Conservation (phyloP, 176 grass and related monocot genomes). For the Oryza longistaminata region DNA sequence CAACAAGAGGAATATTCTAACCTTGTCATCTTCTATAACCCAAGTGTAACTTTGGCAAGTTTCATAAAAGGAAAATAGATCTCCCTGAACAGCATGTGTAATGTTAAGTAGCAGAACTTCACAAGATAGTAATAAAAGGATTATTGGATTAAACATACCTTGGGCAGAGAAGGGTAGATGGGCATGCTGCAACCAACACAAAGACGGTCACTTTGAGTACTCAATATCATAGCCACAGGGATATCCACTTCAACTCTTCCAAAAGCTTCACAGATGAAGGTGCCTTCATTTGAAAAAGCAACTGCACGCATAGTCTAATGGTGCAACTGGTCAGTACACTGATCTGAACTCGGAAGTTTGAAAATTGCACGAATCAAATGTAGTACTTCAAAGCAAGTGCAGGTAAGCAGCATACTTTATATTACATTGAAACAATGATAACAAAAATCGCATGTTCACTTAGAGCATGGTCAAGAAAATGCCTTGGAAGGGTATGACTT, state of each 20-base stretch:
- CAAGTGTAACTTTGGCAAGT: slow-evolving; percentile 90
- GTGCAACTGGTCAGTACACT: slow-evolving; percentile 35
- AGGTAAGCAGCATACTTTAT: not conserved
- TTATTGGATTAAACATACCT: slow-evolving; percentile 44
- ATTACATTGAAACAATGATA: not conserved
- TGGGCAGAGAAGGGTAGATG: slow-evolving; percentile 72
- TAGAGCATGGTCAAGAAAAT: not conserved
- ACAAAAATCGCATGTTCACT: not conserved
- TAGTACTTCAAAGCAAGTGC: slow-evolving; percentile 24
- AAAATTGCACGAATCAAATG: not conserved
- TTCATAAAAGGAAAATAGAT: slow-evolving; percentile 93
- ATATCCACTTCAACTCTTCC: slow-evolving; percentile 90
- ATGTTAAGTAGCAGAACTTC: slow-evolving; percentile 15
- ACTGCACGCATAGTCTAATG: slow-evolving; percentile 80
- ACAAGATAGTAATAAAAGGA: slow-evolving; percentile 1
- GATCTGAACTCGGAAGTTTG: not conserved
- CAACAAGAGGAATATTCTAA: slow-evolving; percentile 41
- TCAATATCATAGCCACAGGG: slow-evolving; percentile 66
- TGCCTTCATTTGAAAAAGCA: slow-evolving; percentile 66
- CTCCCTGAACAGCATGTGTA: slow-evolving; percentile 62
- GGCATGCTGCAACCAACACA: slow-evolving; percentile 94
- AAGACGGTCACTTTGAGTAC: slow-evolving; percentile 73
- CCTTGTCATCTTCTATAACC: slow-evolving; percentile 75
- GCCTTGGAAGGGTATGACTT: slow-evolving; percentile 46
- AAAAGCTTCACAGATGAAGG: slow-evolving; percentile 85